Evolutionary conservation across 345 rosid genomes (phyloP), one percentile per base, ranked within the genome.

Genomic region (Camelina laxa): DNA sequence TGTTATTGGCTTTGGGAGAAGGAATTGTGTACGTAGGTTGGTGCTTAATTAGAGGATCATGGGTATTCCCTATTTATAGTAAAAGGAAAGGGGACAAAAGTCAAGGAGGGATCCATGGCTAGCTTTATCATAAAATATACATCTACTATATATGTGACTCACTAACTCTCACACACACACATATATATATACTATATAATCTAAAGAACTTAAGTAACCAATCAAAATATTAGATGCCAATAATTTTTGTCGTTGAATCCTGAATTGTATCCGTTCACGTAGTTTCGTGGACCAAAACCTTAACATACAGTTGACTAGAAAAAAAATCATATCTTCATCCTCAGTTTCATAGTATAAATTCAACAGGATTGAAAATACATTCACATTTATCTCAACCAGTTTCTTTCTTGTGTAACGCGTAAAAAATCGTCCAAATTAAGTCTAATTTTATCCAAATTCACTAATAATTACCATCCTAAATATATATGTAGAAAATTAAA

Each of bases 21-120:
- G 4, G 31, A n/a, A n/a, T 57, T 56, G 19, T 31, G 39, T 73
- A 14, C 30, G 30, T 27, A 27, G 17, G 36, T 67, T 35, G 48
- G 39, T 65, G 67, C 60, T 12, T 20, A 33, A 41, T 67, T 30
- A 12, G 41, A 20, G 70, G 70, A 62, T 69, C 58, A 54, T 76
- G 70, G 54, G 70, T 16, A 35, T 16, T 44, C 58, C 6, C 58
- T 61, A 76, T 69, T 69, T 76, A 76, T 76, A 76, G 75, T 54
- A 33, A 44, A 61, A 35, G 65, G 15, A 54, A 61, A 44, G 65
- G 65, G 65, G 27, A 13, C 51, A 56, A 15, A 62, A 55, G 79
- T 51, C 63, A 59, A 67, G 55, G 74, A 59, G 54, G 47, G 38
- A 50, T 57, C 59, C 15, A 38, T 66, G 78, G 78, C 67, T 66